Base-by-base conservation (phyloP, 116 monocot genomes). In the Thalassia testudinum region DNA sequence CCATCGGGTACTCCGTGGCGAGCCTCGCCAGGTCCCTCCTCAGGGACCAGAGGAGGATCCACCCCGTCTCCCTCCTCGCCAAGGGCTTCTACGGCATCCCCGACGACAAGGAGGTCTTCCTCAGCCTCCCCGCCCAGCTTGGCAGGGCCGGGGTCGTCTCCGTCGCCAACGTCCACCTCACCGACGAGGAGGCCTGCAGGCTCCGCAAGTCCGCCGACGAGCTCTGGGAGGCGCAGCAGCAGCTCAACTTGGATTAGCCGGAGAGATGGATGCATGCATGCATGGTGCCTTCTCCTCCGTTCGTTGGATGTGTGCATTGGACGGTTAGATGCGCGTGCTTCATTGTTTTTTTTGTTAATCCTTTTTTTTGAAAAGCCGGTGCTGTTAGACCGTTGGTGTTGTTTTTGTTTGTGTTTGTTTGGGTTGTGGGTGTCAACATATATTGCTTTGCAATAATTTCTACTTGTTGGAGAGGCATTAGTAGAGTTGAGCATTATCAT, bases 1-100 rank as follows among this genome's bases (percentile, higher is more conserved):
- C 92, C 24, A 92, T 92, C 18, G 92, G 92, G 20, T 92, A 86
- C 62, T 86, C 92, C 2, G 86, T 75, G 5, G 92, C 86, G 50
- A 86, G 57, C 70, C 70, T 92, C 11, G 79, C 79, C 4, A 64
- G 79, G 10, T 78, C 91, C 10, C 58, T 91, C 22, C 76, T 91
- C 25, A 72, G 91, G 11, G 74, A 92, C 70, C 92, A 92, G 63
- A 68, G 72, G 26, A 42, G 72, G 37, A 82, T 92, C 59, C 92
- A 92, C 57, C 92, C 92, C 0, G 77, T 92, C 11, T 92, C 86
- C 12, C 63, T 92, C 42, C 86, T 92, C 12, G 79, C 82, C 59
- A 72, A 68, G 62, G 92, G 86, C 0, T 82, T 92, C 67, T 60
- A 74, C 49, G 86, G 86, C 52, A 76, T 92, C 26, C 72, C 67